phyloP scores from a whole-genome alignment of 2,329 filamentous ascomycete species.

The Sporothrix phasma region DNA sequence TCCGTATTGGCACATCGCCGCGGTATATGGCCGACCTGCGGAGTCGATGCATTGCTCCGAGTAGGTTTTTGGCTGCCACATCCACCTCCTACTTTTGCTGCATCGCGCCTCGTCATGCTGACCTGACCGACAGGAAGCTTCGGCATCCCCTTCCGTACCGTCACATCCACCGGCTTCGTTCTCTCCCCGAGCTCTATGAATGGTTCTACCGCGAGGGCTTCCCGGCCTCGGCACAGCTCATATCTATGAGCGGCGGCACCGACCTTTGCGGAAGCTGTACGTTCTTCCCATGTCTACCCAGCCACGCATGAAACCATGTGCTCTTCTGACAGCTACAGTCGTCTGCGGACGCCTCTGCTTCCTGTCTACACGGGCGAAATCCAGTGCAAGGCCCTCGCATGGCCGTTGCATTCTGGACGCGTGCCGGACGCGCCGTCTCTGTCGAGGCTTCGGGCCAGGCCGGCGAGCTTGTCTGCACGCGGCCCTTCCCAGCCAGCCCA shows the following conservation, averaged over 20 bases:
- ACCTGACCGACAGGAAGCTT: background rate
- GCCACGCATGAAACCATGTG: too few species aligned
- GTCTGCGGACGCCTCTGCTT: constrained; percentile 11
- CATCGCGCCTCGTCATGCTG: too few species aligned
- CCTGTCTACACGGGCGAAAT: constrained; percentile 34
- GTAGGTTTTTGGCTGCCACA: background rate
- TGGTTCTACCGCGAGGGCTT: constrained; percentile 35
- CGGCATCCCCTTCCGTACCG: constrained; percentile 20
- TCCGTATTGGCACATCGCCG: background rate
- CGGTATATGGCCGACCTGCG: background rate
- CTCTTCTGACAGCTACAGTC: background rate
- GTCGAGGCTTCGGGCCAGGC: constrained; percentile 27
- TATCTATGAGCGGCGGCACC: constrained; percentile 36
- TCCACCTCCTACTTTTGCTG: background rate
- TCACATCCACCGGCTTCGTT: constrained; percentile 36
- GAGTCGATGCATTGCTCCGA: background rate
- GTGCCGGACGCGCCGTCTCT: constrained; percentile 25
- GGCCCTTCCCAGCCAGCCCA: constrained; percentile 38
- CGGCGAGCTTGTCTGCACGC: constrained; percentile 36
- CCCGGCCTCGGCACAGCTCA: constrained; percentile 29
- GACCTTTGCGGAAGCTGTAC: constrained; percentile 36
- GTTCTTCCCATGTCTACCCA: constrained; percentile 16
- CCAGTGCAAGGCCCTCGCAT: constrained; percentile 34
- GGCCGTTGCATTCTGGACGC: constrained; percentile 35
- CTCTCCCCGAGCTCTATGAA: constrained; percentile 33